Evolutionary conservation across 768 basidiomycete genomes (phyloP), one percentile per base, ranked within the genome.

Genomic region (Tylopilus vinaceipallidus): DNA sequence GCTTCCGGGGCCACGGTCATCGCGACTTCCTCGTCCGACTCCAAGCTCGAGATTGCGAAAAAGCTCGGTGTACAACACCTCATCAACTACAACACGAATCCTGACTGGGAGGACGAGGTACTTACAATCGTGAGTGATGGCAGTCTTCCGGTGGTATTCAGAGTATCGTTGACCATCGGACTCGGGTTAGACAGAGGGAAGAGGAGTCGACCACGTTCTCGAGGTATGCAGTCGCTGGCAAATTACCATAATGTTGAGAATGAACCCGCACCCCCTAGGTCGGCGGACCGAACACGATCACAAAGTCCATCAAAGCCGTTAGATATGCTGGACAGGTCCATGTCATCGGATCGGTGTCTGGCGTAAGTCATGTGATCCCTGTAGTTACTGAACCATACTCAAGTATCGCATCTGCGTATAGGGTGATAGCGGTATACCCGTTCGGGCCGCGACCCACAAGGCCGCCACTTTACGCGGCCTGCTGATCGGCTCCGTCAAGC

Each of bases 1-100:
- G 79, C 81, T 3, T 73, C 79, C 8, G 84, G 84, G 30, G 84
- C 83, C 2, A 76, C 67, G 1, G 83, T 85, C 49, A 84, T 88
- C 55, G 74, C 75, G 23, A 87, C 84, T 0, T 86, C 84, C 1
- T 85, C 83, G 1, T 82, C 81, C 0, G 82, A 86, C 55, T 73
- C 75, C 40, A 88, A 88, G 57, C 71, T 85, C 14, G 71, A 76
- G 51, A 53, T 76, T 24, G 82, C 75, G 9, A 65, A 70, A 38
- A 73, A 73, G 37, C 73, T 83, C 17, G 82, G 84, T 19, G 76
- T 72, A 12, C 71, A 75, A 13, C 70, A 82, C 46, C 55, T 78
- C 17, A 82, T 87, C 68, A 84, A 86, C 69, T 87, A 86, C 63
- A 79, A 73, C 49, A 77, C 66, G 52, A 71, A 68, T 2, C 76